phyloP scores from a whole-genome alignment of 768 basidiomycete genomes.

The Scleroderma bovista region DNA sequence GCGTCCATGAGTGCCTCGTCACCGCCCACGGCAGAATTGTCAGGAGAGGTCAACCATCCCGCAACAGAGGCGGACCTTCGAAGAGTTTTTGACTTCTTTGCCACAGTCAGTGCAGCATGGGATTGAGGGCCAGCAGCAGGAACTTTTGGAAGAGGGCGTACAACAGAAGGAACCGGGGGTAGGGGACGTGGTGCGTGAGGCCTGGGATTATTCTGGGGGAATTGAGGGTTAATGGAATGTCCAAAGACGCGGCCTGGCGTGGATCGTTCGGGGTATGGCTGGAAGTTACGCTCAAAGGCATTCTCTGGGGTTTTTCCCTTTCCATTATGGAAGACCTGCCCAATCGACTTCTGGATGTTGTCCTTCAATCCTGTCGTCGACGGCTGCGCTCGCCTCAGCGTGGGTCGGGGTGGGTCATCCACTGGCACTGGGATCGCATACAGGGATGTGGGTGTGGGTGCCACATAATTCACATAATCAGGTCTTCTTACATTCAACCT shows the following conservation, averaged over 20 bases:
- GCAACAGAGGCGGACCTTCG: conserved; percentile 25
- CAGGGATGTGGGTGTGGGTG: conserved; percentile 7
- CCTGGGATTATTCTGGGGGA: neutral
- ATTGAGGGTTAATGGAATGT: conserved; percentile 7
- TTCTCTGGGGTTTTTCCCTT: neutral
- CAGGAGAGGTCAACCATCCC: conserved; percentile 4
- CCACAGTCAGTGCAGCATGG: neutral
- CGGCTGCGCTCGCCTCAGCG: conserved; percentile 9
- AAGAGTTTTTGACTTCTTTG: conserved; percentile 2
- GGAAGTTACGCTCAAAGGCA: neutral
- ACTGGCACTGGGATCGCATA: conserved; percentile 10
- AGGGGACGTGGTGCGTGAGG: neutral
- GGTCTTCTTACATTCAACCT: neutral
- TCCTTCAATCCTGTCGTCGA: conserved; percentile 3
- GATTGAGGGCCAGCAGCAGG: neutral
- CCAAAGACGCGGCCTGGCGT: conserved; percentile 9
- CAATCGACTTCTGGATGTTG: conserved; percentile 2
- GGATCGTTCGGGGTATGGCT: neutral
- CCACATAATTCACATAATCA: neutral
- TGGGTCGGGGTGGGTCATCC: neutral
- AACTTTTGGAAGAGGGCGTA: neutral
- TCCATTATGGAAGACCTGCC: conserved; percentile 5
- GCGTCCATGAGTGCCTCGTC: conserved; percentile 10
- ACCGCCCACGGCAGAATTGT: neutral
- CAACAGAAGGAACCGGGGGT: neutral